A percentile compares a stretch with the other conserved stretches of the same genome.
These are phyloP conservation scores for Aspergillus oerlinghausenensis DNA, from an alignment of 2,329 filamentous ascomycete species.

Conservation along the genomic window DNA sequence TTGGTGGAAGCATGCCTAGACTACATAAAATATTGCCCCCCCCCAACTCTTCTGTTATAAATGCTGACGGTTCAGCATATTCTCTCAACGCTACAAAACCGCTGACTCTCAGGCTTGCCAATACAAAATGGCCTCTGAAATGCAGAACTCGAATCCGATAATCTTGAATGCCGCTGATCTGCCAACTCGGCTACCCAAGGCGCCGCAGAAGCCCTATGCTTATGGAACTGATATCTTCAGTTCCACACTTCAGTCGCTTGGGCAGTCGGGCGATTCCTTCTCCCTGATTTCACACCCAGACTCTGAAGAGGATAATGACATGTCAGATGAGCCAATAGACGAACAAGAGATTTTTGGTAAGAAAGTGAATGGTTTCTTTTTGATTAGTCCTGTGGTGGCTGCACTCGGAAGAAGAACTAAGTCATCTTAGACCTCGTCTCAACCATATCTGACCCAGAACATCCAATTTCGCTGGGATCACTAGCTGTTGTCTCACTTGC, in stretches of 20 bases:
- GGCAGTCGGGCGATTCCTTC: constrained; percentile 48
- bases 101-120: not conserved
- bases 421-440: constrained; percentile 72
- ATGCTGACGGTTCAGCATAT: not conserved
- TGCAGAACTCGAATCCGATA: constrained; percentile 71
- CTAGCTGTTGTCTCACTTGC: constrained; percentile 93
- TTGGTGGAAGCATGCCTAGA: not conserved
- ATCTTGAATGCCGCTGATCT: constrained; percentile 85
- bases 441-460: constrained; percentile 92
- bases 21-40: constrained; percentile 41
- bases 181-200: constrained; percentile 62
- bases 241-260: constrained; percentile 47
- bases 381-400: not conserved
- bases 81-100: not conserved
- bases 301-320: constrained; percentile 52
- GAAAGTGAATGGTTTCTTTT: not conserved
- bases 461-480: constrained; percentile 88
- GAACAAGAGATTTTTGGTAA: constrained; percentile 94
- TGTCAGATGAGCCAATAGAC: constrained; percentile 77
- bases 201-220: constrained; percentile 39
- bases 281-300: constrained; percentile 31
- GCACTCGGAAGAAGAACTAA: not conserved
- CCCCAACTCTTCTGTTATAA: not conserved
- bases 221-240: constrained; percentile 46
- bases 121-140: constrained; percentile 27